Evolutionary conservation across 2,329 filamentous ascomycete species (phyloP), one percentile per base, ranked within the genome.

Genomic region (Colletotrichum sublineola): DNA sequence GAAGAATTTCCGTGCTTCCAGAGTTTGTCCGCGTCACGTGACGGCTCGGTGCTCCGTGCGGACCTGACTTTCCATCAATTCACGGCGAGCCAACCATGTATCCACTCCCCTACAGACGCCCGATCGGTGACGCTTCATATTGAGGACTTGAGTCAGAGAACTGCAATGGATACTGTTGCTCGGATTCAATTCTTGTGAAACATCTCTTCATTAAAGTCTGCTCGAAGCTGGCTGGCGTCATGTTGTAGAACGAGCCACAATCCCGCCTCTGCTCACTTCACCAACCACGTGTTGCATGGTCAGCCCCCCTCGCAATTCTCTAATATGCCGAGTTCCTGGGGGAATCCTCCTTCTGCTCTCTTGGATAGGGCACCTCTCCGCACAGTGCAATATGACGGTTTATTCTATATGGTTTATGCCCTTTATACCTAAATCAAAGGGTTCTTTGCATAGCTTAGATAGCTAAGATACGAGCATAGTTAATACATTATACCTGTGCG

Each of bases 1-100:
- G 60, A 72, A 65, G 70, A 73, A 73, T 61, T 71, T 71, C 70
- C 71, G 66, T 52, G 65, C 50, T 58, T 56, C 61, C 63, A 72
- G 63, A 56, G 56, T 71, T 73, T 67, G 33, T 50, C 42, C 36
- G 56, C 15, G 18, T 74, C 73, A 74, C 73, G 73, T 74, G 73
- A 69, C 1, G 7, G 0, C 0, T 18, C 42, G 62, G 44, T 31
- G 61, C 31, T 33, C 67, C 31, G 44, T 53, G 52, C 53, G 48
- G 62, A 29, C 15, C 65, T 50, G 57, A 62, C 24, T 63, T 31
- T 20, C 15, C 52, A 20, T 11, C 2, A 12, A n/a, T n/a, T 8
- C 14, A 5, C 42, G 61, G 44, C 36, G 24, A 55, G 36, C 61
- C 48, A 55, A 44, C 36, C 48, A 64, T 38, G 24, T 38, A 9